A percentile compares a stretch with the other conserved stretches of the same genome.
Conservation (phyloP, 2,329 filamentous ascomycete genomes). For the Fusarium domesticum region DNA sequence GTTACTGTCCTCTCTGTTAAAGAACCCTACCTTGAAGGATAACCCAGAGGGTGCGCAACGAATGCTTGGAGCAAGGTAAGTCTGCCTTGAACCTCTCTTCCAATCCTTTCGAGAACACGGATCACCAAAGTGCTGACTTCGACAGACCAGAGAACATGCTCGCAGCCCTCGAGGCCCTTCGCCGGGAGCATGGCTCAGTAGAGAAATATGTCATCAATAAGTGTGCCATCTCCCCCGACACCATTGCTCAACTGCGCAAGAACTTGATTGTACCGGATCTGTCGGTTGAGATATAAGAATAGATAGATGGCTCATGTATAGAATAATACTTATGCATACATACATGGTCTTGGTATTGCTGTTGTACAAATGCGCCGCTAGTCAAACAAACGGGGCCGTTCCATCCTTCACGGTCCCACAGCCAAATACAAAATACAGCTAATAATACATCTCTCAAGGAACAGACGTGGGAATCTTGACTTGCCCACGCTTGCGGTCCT, state of each 20-base stretch:
- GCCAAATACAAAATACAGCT: conserved; percentile 14
- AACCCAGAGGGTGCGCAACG: conserved; percentile 43
- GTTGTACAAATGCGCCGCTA: conserved; percentile 26
- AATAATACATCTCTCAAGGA: conserved; percentile 38
- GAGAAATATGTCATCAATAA: conserved; percentile 60
- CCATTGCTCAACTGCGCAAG: conserved; percentile 50
- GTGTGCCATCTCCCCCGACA: conserved; percentile 55
- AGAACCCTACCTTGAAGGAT: conserved; percentile 48
- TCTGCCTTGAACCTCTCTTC: conserved; percentile 1
- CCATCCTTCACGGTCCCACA: conserved; percentile 7
- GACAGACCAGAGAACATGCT: conserved; percentile 47
- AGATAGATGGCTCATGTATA: conserved; percentile 16
- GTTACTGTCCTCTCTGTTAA: conserved; percentile 49
- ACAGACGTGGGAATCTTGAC: conserved; percentile 67
- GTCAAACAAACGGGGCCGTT: conserved; percentile 7
- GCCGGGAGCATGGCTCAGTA: conserved; percentile 58
- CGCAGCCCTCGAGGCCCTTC: conserved; percentile 52
- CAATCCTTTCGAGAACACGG: no score
- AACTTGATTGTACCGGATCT: conserved; percentile 45
- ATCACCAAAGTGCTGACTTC: no score
- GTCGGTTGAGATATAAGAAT: conserved; percentile 12
- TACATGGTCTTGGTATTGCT: conserved; percentile 25
- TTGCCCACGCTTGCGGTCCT: conserved; percentile 61
- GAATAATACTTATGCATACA: conserved; percentile 16
- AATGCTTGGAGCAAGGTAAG: conserved; percentile 45